These are phyloP conservation scores for Fraxinus americana DNA, from an alignment of 257 asterid genomes.

Conservation along the genomic window DNA sequence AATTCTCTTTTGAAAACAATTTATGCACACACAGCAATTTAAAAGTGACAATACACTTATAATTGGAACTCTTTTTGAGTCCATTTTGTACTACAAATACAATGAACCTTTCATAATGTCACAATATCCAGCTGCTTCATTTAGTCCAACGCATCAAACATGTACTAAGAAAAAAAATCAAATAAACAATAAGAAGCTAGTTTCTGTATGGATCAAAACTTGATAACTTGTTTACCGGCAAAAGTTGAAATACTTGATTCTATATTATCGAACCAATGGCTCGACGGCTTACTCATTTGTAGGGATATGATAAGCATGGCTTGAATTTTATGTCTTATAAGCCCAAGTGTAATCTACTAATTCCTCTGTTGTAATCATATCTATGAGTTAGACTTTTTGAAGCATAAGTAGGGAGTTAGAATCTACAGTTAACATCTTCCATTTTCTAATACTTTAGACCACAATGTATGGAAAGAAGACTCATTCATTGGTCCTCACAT, in stretches of 20 bases:
- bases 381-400: not conserved
- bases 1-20: slow-evolving; percentile 28
- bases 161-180: too few species aligned
- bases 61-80: slow-evolving; percentile 7
- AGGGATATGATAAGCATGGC: not conserved
- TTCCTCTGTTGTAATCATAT: not conserved
- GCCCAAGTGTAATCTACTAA: not conserved
- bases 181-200: not conserved
- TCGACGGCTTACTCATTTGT: not conserved
- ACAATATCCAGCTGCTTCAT: not conserved
- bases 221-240: too few species aligned
- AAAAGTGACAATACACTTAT: slow-evolving; percentile 23
- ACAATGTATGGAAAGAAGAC: not conserved
- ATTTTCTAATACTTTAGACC: not conserved
- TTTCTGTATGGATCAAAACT: not conserved
- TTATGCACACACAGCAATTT: slow-evolving; percentile 17
- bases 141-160: too few species aligned
- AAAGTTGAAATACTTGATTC: not conserved
- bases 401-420: not conserved
- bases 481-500: not conserved
- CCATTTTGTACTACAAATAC: slow-evolving; percentile 32
- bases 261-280: too few species aligned
- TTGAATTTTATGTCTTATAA: not conserved
- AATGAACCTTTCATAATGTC: slow-evolving; percentile 30
- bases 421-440: not conserved